These are phyloP conservation scores for Lentinula sp. DNA, from an alignment of 768 basidiomycete genomes.

Conservation along the genomic window DNA sequence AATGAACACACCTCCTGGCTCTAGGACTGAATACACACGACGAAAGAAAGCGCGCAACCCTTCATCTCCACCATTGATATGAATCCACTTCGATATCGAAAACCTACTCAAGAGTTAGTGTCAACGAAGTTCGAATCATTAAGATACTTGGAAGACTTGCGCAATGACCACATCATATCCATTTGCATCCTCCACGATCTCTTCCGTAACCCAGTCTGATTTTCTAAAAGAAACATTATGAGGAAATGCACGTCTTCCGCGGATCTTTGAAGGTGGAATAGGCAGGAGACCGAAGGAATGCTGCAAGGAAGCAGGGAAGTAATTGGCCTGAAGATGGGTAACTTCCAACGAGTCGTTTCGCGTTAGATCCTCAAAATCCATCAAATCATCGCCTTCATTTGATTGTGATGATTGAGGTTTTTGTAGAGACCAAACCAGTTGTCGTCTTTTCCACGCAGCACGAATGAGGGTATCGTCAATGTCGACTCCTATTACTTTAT, in stretches of 20 bases:
- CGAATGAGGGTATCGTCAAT: conserved; percentile 75
- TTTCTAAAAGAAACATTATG: conserved; percentile 71
- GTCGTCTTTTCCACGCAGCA: conserved; percentile 67
- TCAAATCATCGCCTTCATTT: conserved; percentile 12
- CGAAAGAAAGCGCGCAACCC: conserved; percentile 66
- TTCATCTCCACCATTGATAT: conserved; percentile 74
- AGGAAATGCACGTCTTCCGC: conserved; percentile 50
- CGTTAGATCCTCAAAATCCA: conserved; percentile 15
- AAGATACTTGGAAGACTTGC: conserved; percentile 37
- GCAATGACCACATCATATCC: conserved; percentile 77
- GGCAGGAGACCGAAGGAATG: conserved; percentile 74
- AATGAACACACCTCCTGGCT: conserved; percentile 61
- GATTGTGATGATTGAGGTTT: conserved; percentile 22
- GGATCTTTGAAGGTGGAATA: conserved; percentile 39
- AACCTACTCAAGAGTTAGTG: conserved; percentile 39
- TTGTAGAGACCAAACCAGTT: conserved; percentile 68
- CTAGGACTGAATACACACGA: conserved; percentile 50
- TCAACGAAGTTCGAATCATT: background rate
- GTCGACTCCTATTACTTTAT: conserved; percentile 77
- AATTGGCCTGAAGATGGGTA: conserved; percentile 24
- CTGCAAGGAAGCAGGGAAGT: conserved; percentile 76
- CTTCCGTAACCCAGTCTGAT: conserved; percentile 65
- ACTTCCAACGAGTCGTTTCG: background rate
- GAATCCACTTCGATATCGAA: conserved; percentile 91
- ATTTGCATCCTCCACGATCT: conserved; percentile 48